These are phyloP conservation scores for Trichoderma aggressivum DNA, from an alignment of 2,329 filamentous ascomycete genomes.

Conservation along the genomic window DNA sequence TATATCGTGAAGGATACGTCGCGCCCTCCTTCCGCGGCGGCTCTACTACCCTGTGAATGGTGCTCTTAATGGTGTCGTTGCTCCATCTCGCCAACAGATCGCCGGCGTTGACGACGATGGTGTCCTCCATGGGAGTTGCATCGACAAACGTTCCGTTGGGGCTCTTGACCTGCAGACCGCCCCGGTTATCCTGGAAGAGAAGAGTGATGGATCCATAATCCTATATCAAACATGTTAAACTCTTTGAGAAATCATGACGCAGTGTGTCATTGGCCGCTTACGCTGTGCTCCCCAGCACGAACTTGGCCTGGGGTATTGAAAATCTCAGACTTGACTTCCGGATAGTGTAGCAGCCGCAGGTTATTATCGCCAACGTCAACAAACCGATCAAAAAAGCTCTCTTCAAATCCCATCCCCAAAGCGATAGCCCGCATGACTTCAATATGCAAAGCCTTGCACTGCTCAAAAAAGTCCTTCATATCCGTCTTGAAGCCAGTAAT, in stretches of 20 bases:
- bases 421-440: constrained; percentile 83
- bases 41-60: constrained; percentile 85
- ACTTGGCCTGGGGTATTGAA: constrained; percentile 70
- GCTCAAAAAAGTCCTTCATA: constrained; percentile 73
- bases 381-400: constrained; percentile 72
- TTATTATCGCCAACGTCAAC: constrained; percentile 69
- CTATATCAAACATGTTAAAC: constrained; percentile 22
- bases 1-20: constrained; percentile 74
- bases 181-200: constrained; percentile 57
- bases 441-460: constrained; percentile 70
- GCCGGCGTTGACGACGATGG: constrained; percentile 85
- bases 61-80: constrained; percentile 88
- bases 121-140: constrained; percentile 75
- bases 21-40: constrained; percentile 60
- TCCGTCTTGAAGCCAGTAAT: constrained; percentile 58
- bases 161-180: constrained; percentile 59
- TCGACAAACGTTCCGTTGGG: constrained; percentile 77
- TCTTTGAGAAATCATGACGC: not conserved
- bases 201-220: constrained; percentile 61
- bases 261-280: constrained; percentile 23
- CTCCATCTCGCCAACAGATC: constrained; percentile 85
- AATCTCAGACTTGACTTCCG: constrained; percentile 60
- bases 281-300: constrained; percentile 72
- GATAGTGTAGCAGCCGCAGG: constrained; percentile 74
- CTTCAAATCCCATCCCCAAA: constrained; percentile 70